Evolutionary conservation across 768 basidiomycete species (phyloP).

Genomic region (Agrocybe praecox): DNA sequence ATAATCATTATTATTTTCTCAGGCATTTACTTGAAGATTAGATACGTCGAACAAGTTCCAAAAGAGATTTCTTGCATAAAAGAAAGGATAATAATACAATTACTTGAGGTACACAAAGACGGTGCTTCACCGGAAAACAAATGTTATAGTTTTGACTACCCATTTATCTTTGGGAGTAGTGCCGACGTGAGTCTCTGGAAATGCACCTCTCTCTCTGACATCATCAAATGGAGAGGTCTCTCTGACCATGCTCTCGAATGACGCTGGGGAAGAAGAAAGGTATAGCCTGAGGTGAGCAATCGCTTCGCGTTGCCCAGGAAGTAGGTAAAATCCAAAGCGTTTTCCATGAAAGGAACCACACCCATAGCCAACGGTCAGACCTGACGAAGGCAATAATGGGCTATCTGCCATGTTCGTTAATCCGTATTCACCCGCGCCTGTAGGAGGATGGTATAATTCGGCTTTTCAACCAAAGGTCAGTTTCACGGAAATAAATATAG

Average conservation of each 20-base stretch:
- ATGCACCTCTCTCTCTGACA: background rate
- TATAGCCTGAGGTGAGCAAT: constrained; percentile 48
- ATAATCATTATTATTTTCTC: no score
- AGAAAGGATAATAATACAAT: no score
- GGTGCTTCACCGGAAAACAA: no score
- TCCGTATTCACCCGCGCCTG: constrained; percentile 25
- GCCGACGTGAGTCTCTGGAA: no score
- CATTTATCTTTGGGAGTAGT: background rate
- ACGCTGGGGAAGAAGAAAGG: constrained; percentile 35
- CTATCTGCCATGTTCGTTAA: constrained; percentile 23
- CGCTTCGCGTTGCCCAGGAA: constrained; percentile 31
- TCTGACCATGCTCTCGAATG: constrained; percentile 35
- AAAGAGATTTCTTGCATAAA: no score
- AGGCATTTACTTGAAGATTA: no score
- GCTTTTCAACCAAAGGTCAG: constrained; percentile 8
- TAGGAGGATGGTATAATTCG: constrained; percentile 29
- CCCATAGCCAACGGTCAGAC: constrained; percentile 43
- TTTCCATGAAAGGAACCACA: constrained; percentile 22
- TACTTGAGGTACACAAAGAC: no score
- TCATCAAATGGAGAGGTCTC: background rate
- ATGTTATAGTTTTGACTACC: background rate
- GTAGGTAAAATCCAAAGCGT: constrained; percentile 34
- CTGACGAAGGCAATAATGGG: constrained; percentile 24
- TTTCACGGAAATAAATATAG: background rate
- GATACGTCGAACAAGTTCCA: no score